Conservation (phyloP, 2,329 filamentous ascomycete species). For the Fusarium multiceps region DNA sequence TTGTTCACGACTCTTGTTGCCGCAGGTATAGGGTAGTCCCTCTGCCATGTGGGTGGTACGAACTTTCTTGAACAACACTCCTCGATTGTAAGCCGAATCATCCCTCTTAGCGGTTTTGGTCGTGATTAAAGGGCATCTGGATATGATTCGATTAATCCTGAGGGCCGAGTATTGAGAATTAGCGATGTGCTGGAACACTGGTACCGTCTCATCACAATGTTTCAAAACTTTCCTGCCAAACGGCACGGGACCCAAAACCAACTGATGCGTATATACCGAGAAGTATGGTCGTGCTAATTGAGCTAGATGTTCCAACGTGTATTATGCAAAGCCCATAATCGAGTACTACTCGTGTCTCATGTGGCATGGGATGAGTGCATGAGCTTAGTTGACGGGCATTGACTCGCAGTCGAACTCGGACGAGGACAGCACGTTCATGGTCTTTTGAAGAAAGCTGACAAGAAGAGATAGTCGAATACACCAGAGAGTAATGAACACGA, state of each 20-base stretch:
- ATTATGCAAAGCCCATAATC: too few relatives aligned
- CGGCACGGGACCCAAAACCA: too few relatives aligned
- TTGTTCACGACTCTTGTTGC: neutral
- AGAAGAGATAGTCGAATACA: neutral
- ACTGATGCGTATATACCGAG: too few relatives aligned
- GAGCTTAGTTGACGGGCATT: neutral
- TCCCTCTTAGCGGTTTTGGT: neutral
- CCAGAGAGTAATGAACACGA: neutral
- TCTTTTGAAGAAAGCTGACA: neutral
- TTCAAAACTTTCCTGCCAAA: too few relatives aligned
- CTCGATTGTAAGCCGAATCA: neutral
- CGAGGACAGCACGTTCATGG: neutral
- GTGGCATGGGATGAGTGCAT: neutral
- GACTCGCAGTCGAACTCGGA: neutral
- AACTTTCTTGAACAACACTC: neutral
- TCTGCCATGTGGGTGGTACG: rapidly evolving
- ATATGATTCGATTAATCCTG: too few relatives aligned
- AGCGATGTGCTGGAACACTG: too few relatives aligned
- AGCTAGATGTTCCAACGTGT: too few relatives aligned
- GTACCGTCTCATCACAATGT: too few relatives aligned
- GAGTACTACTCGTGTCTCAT: neutral
- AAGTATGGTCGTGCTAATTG: too few relatives aligned
- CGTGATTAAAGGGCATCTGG: too few relatives aligned
- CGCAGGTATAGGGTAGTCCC: neutral
- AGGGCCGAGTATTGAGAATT: too few relatives aligned